Percentiles rank a stretch among this genome's conserved stretches.
phyloP scores from a whole-genome alignment of 2,329 filamentous ascomycete species.

The Botrytis aclada region DNA sequence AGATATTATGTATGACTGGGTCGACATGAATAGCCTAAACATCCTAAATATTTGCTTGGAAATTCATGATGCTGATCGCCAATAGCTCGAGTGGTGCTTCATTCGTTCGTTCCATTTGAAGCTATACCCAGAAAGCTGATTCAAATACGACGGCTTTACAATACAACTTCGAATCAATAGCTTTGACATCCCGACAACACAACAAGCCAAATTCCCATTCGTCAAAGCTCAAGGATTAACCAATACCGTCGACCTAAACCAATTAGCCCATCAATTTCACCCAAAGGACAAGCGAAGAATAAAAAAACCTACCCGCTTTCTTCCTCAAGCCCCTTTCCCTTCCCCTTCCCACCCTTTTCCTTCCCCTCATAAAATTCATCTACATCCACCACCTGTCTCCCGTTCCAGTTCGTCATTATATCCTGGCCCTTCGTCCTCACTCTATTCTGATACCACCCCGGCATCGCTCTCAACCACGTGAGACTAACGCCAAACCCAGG shows the following conservation, averaged over 20 bases:
- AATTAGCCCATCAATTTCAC: not conserved
- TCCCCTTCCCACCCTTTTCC: constrained; percentile 23
- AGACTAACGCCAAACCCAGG: constrained; percentile 46
- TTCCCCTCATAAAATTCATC: constrained; percentile 30
- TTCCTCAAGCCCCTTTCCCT: constrained; percentile 19
- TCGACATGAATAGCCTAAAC: not conserved
- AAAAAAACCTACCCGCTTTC: constrained; percentile 33
- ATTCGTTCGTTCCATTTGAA: not conserved
- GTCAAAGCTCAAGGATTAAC: not conserved
- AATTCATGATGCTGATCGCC: no score
- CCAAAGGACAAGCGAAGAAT: not conserved
- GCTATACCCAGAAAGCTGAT: not conserved
- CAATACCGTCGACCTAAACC: constrained; percentile 8
- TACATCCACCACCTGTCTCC: constrained; percentile 37
- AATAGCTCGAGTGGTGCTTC: no score
- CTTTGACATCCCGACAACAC: not conserved
- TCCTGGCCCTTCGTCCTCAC: constrained; percentile 43
- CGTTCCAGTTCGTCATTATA: constrained; percentile 36
- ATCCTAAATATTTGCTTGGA: not conserved
- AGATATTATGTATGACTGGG: not conserved
- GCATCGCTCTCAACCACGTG: constrained; percentile 49
- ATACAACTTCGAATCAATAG: not conserved
- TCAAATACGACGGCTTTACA: not conserved
- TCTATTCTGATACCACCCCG: constrained; percentile 60
- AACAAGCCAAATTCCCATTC: not conserved